These are phyloP conservation scores for Ophiocordyceps camponoti-saundersi DNA, from an alignment of 2,329 filamentous ascomycete species.

Conservation along the genomic window DNA sequence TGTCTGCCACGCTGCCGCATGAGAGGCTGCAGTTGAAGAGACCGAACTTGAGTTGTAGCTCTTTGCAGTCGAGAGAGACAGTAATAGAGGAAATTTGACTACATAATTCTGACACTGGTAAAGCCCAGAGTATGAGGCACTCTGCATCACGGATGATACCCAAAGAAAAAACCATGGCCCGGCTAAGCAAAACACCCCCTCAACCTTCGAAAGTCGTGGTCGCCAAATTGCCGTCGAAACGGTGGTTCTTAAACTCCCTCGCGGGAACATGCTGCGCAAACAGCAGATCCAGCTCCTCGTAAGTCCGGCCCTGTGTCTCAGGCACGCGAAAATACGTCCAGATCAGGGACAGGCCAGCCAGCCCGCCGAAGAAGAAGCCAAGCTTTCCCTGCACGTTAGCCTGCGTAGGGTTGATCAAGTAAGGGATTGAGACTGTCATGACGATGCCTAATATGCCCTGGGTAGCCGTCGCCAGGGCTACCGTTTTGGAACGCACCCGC, in stretches of 20 bases:
- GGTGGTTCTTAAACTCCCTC: conserved; percentile 14
- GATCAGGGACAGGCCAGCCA: conserved; percentile 8
- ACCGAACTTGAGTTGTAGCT: no score
- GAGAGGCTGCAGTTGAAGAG: no score
- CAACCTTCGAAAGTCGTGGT: not conserved
- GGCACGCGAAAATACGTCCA: conserved; percentile 19
- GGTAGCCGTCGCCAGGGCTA: conserved; percentile 19
- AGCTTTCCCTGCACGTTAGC: conserved; percentile 18
- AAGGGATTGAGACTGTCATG: conserved; percentile 13
- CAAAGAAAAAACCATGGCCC: no score
- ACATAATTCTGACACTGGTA: no score
- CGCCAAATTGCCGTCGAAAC: not conserved
- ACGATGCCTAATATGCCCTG: conserved; percentile 12
- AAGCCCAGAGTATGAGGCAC: no score
- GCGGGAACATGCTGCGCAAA: conserved; percentile 14
- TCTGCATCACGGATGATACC: no score
- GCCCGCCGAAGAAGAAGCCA: conserved; percentile 14
- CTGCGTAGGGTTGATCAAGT: conserved; percentile 16
- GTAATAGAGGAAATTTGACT: no score
- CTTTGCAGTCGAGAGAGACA: no score
- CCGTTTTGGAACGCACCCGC: conserved; percentile 22
- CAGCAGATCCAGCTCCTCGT: conserved; percentile 16
- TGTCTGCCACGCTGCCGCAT: conserved; percentile 9
- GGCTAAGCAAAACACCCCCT: not conserved
- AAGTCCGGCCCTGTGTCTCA: conserved; percentile 14